Evolutionary conservation across 1,284 basidiomycete species (phyloP), one percentile per base, ranked within the genome.

Genomic region (Trichosporon sp.): DNA sequence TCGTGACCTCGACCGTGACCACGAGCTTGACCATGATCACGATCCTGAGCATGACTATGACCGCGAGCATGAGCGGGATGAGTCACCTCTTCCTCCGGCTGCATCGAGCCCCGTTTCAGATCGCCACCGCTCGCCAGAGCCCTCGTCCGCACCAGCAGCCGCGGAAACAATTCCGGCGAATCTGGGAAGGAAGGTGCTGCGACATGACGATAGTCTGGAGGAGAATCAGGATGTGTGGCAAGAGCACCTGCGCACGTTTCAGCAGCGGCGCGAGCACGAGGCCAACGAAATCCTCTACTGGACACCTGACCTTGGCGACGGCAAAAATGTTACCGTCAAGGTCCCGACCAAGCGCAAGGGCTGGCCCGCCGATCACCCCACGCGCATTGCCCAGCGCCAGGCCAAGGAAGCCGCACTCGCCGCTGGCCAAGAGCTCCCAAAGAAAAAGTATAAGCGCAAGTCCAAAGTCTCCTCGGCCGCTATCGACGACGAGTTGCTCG

Each of bases 151-250:
- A 29, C 34, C 32, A 16, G 29, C 32, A 25, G 56, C 23, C 33
- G 36, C 37, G 14, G 36, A 57, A 25, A 54, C 59, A 37, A 14
- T 54, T 6, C 54, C 58, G n/a, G 37, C 61, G 21, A 58, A 58
- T 14, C 57, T 56, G 11, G 44, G 66, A 56, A 64, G 62, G 21
- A 59, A 58, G 29, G 49, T 60, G 49, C 59, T 71, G 23, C 61
- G 73, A 14, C 70, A 69, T 11, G 69, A 72, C 60, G 72, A 73
- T 63, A 63, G 62, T 19, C 59, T 75, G 2, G 58, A 63, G 1
- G 73, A 73, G 21, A 72, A 72, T 36, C 76, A 79, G 62, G 73
- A 73, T 58, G 66, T 79, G 9, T 79, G 77, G 77, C 72, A 76
- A 52, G 68, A 71, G 8, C 63, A 65, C 9, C 64, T 78, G 31